Conservation (phyloP, 306 rosid species). For the Quercus robur region DNA sequence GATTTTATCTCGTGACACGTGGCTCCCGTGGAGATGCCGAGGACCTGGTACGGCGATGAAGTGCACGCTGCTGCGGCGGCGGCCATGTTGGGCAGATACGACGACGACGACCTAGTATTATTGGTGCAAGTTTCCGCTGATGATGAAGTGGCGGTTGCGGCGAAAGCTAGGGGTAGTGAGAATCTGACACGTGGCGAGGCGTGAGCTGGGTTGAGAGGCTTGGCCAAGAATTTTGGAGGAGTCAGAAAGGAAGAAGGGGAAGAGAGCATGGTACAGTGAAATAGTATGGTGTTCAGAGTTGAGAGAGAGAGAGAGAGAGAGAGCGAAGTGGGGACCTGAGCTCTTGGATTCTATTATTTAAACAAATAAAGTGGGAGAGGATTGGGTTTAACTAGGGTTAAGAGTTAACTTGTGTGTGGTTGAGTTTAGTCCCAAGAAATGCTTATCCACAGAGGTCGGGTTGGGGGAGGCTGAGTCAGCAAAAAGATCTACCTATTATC, state of each 20-base stretch:
- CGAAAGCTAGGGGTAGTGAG: slow-evolving; percentile 25
- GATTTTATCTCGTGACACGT: slow-evolving; percentile 74
- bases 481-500: no score
- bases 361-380: no score
- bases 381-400: no score
- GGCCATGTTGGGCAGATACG: slow-evolving; percentile 28
- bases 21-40: slow-evolving; percentile 68
- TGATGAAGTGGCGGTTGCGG: slow-evolving; percentile 35
- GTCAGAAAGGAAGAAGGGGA: slow-evolving; percentile 1
- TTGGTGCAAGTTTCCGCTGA: slow-evolving; percentile 40
- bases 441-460: no score
- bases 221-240: not conserved
- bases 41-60: slow-evolving; percentile 66
- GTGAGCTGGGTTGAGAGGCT: not conserved
- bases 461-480: no score
- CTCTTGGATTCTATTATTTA: no score
- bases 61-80: slow-evolving; percentile 31
- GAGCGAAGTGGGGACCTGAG: no score
- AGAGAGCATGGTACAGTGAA: slow-evolving; percentile 23
- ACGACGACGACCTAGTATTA: slow-evolving; percentile 38
- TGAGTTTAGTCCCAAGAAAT: no score
- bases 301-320: no score
- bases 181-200: slow-evolving; percentile 21
- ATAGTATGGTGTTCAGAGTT: no score
- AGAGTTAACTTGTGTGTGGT: no score